Base-by-base conservation (phyloP, 352 stramenopile genomes). In the Globisporangium uncinulatum region DNA sequence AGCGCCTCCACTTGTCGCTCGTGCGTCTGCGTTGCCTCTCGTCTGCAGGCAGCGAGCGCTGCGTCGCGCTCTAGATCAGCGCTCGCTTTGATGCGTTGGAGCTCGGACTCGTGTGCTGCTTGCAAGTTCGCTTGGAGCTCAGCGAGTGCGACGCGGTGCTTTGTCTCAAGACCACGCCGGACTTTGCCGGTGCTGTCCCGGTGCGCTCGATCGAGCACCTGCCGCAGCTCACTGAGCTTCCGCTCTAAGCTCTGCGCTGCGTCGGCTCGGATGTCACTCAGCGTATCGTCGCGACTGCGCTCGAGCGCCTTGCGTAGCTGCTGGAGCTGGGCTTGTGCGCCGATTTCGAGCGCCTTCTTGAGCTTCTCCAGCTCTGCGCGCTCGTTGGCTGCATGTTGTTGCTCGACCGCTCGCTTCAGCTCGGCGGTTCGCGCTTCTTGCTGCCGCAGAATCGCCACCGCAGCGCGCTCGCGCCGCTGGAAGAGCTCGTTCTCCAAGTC, bases 261-360 rank as follows among this genome's bases (percentile, higher is more conserved):
- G 49, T 71, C 56, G 10, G 45, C 53, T 49, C 64, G 67, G 15
- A 64, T 67, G 4, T 78, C 63, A 0, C 47, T 10, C 7, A 77
- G 20, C 29, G 63, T 67, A 9, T 72, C 62, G 13, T 85, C 73
- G 8, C 85, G 66, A 11, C 74, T 56, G 4, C 57, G 59, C 32
- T 83, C 69, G 42, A 87, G 45, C 43, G 67, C 52, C 21, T 69
- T 72, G 7, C 70, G 69, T 13, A 89, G 61, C 39, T 86, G 76
- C 56, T 89, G 76, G 13, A 86, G 19, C 21, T 89, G 79, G 3
- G 76, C 74, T 56, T 89, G 79, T 4, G 76, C 70, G 14, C 79
- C 79, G 56, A 86, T 80, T 11, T 66, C 60, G 31, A 89, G 62
- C 4, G 71, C 77, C 45, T 80, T 84, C 17, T 74, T 65, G 21